Evolutionary conservation across 2,329 filamentous ascomycete species (phyloP).

Genomic region (Claviceps humidiphila): DNA sequence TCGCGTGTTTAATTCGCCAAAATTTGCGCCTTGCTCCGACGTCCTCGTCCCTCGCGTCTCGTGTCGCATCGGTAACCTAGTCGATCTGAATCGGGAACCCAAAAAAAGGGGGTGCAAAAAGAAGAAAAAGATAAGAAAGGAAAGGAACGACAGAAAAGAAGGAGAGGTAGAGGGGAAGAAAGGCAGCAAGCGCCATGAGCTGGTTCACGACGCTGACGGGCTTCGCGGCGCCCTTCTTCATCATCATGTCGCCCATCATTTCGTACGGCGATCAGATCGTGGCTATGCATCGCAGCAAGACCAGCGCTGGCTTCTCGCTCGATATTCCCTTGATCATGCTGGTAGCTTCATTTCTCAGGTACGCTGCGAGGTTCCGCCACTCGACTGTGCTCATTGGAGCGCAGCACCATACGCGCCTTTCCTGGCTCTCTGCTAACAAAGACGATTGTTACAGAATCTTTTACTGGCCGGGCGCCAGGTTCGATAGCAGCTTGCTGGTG

Average conservation of each 20-base stretch:
- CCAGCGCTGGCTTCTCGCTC: conserved; percentile 55
- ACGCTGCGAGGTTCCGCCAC: conserved; percentile 7
- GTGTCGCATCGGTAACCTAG: too few species aligned
- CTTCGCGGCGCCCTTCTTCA: conserved; percentile 48
- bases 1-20: too few species aligned
- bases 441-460: conserved; percentile 39
- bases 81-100: too few species aligned
- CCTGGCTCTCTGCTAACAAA: not conserved
- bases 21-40: too few species aligned
- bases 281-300: conserved; percentile 50
- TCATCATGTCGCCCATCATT: conserved; percentile 48
- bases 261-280: conserved; percentile 54
- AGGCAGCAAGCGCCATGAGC: conserved; percentile 15
- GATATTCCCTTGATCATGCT: conserved; percentile 64
- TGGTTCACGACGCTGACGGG: conserved; percentile 38
- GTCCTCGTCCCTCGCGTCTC: too few species aligned
- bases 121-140: not conserved
- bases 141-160: not conserved
- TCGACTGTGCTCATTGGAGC: too few species aligned
- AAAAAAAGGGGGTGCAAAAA: not conserved
- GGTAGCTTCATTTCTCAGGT: conserved; percentile 53
- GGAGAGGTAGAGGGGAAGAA: too few species aligned
- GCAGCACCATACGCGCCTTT: too few species aligned
- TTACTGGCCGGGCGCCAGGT: conserved; percentile 55
- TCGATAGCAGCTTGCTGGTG: conserved; percentile 48